Evolutionary conservation across 768 basidiomycete species (phyloP).

Genomic region (Russula emetica): DNA sequence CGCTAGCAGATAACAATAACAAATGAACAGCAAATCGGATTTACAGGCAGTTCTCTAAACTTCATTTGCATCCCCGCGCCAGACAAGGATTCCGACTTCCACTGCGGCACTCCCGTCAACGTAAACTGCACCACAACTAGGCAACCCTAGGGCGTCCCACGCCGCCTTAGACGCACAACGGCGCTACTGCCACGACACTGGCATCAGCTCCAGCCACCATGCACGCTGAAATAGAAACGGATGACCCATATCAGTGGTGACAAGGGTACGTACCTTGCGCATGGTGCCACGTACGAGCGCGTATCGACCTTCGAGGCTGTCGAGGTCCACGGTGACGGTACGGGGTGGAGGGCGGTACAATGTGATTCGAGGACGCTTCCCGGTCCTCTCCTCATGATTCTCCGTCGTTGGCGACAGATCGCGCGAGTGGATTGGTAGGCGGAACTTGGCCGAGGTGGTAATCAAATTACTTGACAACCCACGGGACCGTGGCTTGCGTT

Average conservation of each 20-base stretch:
- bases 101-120: constrained; percentile 20
- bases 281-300: constrained; percentile 14
- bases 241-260: too few relatives aligned
- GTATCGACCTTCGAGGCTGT: constrained; percentile 14
- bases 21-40: background rate
- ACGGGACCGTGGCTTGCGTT: constrained; percentile 8
- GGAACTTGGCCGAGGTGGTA: constrained; percentile 17
- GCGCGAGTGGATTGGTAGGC: constrained; percentile 5
- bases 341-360: constrained; percentile 24
- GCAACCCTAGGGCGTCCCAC: constrained; percentile 31
- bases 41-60: background rate
- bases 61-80: background rate
- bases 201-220: constrained; percentile 1
- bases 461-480: background rate
- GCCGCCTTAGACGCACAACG: constrained; percentile 29
- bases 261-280: constrained; percentile 16
- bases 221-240: background rate
- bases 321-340: constrained; percentile 6
- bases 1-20: too few relatives aligned
- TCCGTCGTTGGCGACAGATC: background rate
- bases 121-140: constrained; percentile 33
- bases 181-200: constrained; percentile 32
- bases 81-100: constrained; percentile 13
- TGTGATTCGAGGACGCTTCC: constrained; percentile 16
- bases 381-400: background rate